Evolutionary conservation across 495 filamentous ascomycete genomes (phyloP).

Genomic region (Cryomyces antarcticus): DNA sequence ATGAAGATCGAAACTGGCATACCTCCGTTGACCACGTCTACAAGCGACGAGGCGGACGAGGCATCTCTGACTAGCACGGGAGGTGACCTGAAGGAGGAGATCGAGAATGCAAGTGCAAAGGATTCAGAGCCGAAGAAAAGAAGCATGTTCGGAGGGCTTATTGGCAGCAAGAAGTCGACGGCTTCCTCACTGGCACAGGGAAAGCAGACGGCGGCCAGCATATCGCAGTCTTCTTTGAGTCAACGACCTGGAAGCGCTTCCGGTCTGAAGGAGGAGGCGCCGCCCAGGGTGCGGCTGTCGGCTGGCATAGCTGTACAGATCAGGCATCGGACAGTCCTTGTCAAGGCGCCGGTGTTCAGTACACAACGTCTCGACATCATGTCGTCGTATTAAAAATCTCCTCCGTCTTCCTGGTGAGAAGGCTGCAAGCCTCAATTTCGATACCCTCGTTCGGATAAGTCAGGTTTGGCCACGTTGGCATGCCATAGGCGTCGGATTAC

Average conservation of each 20-base stretch:
- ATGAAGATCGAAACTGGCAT: slow-evolving; percentile 76
- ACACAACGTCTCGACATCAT: neutral
- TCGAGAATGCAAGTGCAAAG: neutral
- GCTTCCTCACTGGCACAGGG: slow-evolving; percentile 3
- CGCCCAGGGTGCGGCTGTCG: slow-evolving; percentile 50
- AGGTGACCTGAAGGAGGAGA: slow-evolving; percentile 11
- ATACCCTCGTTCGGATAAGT: too few relatives aligned
- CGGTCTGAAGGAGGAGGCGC: slow-evolving; percentile 22
- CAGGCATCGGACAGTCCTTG: slow-evolving; percentile 57
- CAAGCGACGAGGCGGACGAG: slow-evolving; percentile 22
- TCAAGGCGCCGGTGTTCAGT: slow-evolving; percentile 68
- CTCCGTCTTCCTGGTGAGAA: too few relatives aligned
- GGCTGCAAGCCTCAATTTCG: too few relatives aligned
- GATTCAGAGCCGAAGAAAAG: slow-evolving; percentile 8
- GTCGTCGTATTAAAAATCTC: too few relatives aligned
- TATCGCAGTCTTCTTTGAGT: slow-evolving; percentile 8
- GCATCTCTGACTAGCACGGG: slow-evolving; percentile 18
- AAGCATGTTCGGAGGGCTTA: slow-evolving; percentile 16
- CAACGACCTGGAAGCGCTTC: slow-evolving; percentile 3
- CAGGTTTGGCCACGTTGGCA: too few relatives aligned
- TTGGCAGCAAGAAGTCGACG: slow-evolving; percentile 8
- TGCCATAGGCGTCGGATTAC: too few relatives aligned
- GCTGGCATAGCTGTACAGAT: slow-evolving; percentile 78
- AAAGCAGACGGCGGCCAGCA: slow-evolving; percentile 4
- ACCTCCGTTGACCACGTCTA: slow-evolving; percentile 41